Base-by-base conservation (phyloP, 176 grass and related monocot genomes). In the Neostapfia colusana region DNA sequence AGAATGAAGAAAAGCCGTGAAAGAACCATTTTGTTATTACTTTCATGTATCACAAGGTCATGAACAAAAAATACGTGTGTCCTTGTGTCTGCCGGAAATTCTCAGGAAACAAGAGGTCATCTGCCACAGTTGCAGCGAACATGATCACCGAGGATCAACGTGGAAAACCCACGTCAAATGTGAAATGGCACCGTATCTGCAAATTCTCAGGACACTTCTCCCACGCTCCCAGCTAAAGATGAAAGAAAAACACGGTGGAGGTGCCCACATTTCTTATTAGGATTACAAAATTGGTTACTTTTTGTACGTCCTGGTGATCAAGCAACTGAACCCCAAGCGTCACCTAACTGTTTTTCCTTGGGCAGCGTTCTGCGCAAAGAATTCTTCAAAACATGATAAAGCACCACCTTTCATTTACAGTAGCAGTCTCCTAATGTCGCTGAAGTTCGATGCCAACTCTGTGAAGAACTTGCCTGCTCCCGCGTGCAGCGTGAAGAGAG, bases 341-440 rank as follows among this genome's bases (percentile, higher is more conserved):
- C 75, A 79, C 51, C 63, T 9, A 53, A 78, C 1, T 49, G 18
- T 63, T 44, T 65, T 74, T 70, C 54, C 76, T 41, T 63, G 63
- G 49, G 44, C 63, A 12, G 50, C 28, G 45, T 83, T 83, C 38
- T 37, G 38, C 15, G 42, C 76, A 75, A 84, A 83, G 60, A 72
- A 79, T 75, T 75, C 63, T 70, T 80, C 63, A 79, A 70, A 76
- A 80, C 63, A 80, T 0, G n/a, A 55, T 65, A 53, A 85, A n/a
- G 42, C 16, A 80, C 11, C 38, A 28, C 28, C 57, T 65, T 88
- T 69, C 75, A 84, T 83, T 92, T 86, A 99, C 65, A 95, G 66
- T 6, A 92, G 73, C 63, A 99, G 72, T 81, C 95, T 92, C 72
- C 48, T 84, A 58, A 99, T 95, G 77, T 99, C 87, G 1, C 89